Evolutionary conservation across 352 stramenopile genomes (phyloP).

Genomic region (Pythium pyrilobum): DNA sequence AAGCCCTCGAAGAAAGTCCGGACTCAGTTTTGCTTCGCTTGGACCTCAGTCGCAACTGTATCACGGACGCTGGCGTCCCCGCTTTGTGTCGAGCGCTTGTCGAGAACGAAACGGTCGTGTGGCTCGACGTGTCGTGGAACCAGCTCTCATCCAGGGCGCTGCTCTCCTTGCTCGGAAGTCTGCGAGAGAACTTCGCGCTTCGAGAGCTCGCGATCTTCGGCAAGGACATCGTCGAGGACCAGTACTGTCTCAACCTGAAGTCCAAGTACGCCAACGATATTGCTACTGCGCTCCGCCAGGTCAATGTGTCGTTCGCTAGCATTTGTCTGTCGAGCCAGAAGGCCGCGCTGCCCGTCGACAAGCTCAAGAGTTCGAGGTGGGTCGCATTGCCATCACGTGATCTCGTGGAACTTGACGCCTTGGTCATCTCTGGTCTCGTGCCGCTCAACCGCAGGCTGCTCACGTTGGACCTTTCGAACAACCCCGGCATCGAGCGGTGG

Average conservation of each 20-base stretch:
- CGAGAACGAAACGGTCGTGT: conserved; percentile 71
- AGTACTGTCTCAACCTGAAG: conserved; percentile 50
- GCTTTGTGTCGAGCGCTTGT: conserved; percentile 37
- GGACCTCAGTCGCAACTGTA: conserved; percentile 51
- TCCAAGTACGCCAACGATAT: conserved; percentile 45
- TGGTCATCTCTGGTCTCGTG: conserved; percentile 55
- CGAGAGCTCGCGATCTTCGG: conserved; percentile 43
- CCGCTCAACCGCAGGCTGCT: conserved; percentile 48
- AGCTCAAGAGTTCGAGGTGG: conserved; percentile 61
- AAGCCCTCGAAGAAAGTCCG: conserved; percentile 51
- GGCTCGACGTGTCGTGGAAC: conserved; percentile 65
- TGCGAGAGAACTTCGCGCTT: conserved; percentile 59
- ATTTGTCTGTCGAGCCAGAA: conserved; percentile 34
- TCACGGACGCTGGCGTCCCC: conserved; percentile 35
- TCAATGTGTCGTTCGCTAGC: conserved; percentile 47
- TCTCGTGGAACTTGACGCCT: conserved; percentile 53
- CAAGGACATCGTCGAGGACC: conserved; percentile 43
- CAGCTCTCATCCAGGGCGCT: conserved; percentile 38
- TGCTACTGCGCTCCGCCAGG: conserved; percentile 34
- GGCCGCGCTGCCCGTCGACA: conserved; percentile 50
- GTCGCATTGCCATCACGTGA: conserved; percentile 28
- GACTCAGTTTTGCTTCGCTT: conserved; percentile 58
- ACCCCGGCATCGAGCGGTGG: conserved; percentile 41
- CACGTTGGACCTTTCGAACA: conserved; percentile 61
- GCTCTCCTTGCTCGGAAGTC: conserved; percentile 30